Evolutionary conservation across 2,329 filamentous ascomycete genomes (phyloP).

Genomic region (Hymenoscyphus fraxineus): DNA sequence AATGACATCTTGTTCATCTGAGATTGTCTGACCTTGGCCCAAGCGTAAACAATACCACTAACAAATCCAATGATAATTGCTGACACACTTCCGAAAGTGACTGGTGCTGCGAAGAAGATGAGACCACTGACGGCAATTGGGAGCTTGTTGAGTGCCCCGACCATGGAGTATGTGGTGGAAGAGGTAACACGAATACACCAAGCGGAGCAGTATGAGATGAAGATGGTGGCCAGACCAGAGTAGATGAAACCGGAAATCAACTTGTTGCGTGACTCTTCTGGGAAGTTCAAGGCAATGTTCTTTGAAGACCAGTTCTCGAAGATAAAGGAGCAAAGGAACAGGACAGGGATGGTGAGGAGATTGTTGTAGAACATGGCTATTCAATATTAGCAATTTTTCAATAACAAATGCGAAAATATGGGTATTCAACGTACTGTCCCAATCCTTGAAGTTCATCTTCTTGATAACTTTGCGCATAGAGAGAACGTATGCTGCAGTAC

Average conservation of each 20-base stretch:
- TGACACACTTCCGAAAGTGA: constrained; percentile 86
- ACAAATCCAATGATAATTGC: constrained; percentile 90
- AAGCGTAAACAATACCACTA: constrained; percentile 85
- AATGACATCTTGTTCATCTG: constrained; percentile 61
- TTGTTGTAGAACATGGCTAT: constrained; percentile 99
- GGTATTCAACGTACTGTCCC: constrained; percentile 73
- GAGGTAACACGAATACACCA: constrained; percentile 98
- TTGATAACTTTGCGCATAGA: constrained; percentile 98
- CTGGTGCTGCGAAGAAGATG: constrained; percentile 90
- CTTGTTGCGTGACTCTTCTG: constrained; percentile 70
- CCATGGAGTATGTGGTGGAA: constrained; percentile 98
- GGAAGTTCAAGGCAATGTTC: constrained; percentile 88
- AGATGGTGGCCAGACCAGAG: constrained; percentile 87
- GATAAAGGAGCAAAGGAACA: constrained; percentile 75
- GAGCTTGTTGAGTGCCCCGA: constrained; percentile 95
- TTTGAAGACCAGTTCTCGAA: constrained; percentile 87
- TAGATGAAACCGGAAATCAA: constrained; percentile 88
- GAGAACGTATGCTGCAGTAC: constrained; percentile 83
- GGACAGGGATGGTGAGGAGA: constrained; percentile 88
- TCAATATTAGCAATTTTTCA: constrained; percentile 32
- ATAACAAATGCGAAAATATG: not conserved
- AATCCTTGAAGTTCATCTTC: constrained; percentile 99
- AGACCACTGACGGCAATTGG: constrained; percentile 90
- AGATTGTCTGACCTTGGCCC: constrained; percentile 80
- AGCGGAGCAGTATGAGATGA: constrained; percentile 99